These are phyloP conservation scores for Fusarium sp. DNA, from an alignment of 2,329 filamentous ascomycete species.

Conservation along the genomic window DNA sequence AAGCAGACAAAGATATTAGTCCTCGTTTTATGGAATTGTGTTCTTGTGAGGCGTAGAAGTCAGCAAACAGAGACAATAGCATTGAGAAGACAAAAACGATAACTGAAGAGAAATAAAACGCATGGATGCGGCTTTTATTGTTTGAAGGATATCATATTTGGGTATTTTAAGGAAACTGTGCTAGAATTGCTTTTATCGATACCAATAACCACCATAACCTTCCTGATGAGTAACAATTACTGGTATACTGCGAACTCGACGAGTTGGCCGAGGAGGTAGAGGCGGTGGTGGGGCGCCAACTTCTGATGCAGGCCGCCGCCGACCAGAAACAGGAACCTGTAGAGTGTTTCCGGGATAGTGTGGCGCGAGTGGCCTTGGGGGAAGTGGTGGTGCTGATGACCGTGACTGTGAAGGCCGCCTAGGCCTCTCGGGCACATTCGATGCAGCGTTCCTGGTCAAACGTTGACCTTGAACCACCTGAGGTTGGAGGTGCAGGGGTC, in stretches of 20 bases:
- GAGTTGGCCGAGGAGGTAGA: conserved; percentile 44
- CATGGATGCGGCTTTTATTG: conserved; percentile 31
- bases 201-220: conserved; percentile 33
- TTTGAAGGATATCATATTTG: conserved; percentile 17
- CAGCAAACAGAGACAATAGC: conserved; percentile 6
- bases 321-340: conserved; percentile 1
- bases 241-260: conserved; percentile 45
- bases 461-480: conserved; percentile 14
- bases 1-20: conserved; percentile 34
- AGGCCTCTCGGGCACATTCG: conserved; percentile 10
- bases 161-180: conserved; percentile 29
- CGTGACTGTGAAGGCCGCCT: conserved; percentile 12
- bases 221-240: conserved; percentile 49
- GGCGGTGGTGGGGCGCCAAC: conserved; percentile 40
- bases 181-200: conserved; percentile 35
- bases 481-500: background rate
- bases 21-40: background rate
- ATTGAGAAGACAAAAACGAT: background rate
- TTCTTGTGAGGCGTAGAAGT: conserved; percentile 11
- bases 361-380: conserved; percentile 32
- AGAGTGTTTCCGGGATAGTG: conserved; percentile 24
- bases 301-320: conserved; percentile 38
- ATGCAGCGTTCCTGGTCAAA: conserved; percentile 3
- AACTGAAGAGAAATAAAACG: conserved; percentile 4
- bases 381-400: conserved; percentile 24